Percentiles rank a stretch among this genome's conserved stretches.
Evolutionary conservation across 2,329 filamentous ascomycete genomes (phyloP).

Genomic region (Aspergillus fischeri): DNA sequence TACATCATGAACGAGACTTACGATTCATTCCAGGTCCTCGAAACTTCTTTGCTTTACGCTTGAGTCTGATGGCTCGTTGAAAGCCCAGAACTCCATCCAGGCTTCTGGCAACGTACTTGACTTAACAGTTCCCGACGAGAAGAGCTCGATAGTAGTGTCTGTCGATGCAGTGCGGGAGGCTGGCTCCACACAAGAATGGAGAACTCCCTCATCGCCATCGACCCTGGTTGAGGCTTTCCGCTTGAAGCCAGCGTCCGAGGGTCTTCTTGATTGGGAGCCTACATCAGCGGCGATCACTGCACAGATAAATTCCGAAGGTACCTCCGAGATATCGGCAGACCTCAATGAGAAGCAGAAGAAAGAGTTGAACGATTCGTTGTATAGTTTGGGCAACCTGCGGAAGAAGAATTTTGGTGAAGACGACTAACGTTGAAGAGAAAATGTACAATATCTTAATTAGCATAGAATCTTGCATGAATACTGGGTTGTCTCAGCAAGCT

Average conservation of each 20-base stretch:
- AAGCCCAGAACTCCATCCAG: constrained; percentile 48
- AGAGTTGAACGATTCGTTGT: constrained; percentile 33
- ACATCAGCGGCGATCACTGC: constrained; percentile 16
- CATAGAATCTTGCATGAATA: neutral
- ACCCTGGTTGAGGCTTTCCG: constrained; percentile 30
- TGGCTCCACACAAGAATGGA: constrained; percentile 45
- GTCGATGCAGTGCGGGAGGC: constrained; percentile 52
- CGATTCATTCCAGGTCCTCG: constrained; percentile 57
- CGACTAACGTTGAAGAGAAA: constrained; percentile 12
- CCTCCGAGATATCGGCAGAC: constrained; percentile 20
- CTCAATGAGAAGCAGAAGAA: constrained; percentile 28
- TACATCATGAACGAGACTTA: constrained; percentile 10
- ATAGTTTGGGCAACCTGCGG: constrained; percentile 38
- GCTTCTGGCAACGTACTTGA: constrained; percentile 65
- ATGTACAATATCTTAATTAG: neutral
- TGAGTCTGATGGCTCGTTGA: constrained; percentile 46
- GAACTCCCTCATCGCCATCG: constrained; percentile 16
- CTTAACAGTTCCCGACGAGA: constrained; percentile 33
- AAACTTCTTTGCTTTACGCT: constrained; percentile 64
- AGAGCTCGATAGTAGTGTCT: constrained; percentile 44
- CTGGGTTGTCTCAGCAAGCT: neutral
- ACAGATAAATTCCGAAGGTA: constrained; percentile 29
- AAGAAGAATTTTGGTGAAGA: constrained; percentile 30
- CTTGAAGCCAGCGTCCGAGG: constrained; percentile 15
- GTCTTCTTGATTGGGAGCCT: constrained; percentile 25